Conservation (phyloP, 176 grass and related monocot species). For the Zizania latifolia region DNA sequence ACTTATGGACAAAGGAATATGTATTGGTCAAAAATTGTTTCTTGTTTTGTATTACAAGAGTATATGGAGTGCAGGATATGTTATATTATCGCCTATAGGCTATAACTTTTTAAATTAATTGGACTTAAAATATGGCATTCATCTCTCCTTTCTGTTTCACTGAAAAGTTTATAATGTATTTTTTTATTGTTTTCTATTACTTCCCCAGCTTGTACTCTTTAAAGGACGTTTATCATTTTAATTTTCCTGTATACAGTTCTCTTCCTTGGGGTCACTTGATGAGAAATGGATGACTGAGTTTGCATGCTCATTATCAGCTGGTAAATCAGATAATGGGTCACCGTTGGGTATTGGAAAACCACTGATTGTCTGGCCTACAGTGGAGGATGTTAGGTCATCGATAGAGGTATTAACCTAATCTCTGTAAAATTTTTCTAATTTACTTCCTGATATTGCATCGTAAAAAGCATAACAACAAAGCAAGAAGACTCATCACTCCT, state of each 20-base stretch:
- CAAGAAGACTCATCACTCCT: background rate
- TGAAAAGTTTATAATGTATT: background rate
- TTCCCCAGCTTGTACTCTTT: background rate
- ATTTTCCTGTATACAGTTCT: constrained; percentile 60
- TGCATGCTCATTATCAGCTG: constrained; percentile 64
- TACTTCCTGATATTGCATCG: background rate
- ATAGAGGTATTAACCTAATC: constrained; percentile 68
- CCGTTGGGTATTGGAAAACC: constrained; percentile 69
- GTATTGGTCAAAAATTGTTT: background rate
- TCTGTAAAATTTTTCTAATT: background rate
- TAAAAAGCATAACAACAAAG: background rate
- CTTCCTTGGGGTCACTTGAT: constrained; percentile 91
- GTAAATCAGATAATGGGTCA: constrained; percentile 65
- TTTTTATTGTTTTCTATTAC: background rate
- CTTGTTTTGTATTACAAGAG: background rate
- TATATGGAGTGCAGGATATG: background rate
- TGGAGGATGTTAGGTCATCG: constrained; percentile 91
- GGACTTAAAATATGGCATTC: background rate
- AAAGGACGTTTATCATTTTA: background rate
- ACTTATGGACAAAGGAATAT: constrained; percentile 4
- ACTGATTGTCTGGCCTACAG: constrained; percentile 80
- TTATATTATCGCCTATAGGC: background rate
- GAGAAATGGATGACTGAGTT: constrained; percentile 93
- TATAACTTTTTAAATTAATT: background rate
- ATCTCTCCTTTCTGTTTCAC: background rate